Percentiles rank a stretch among this genome's conserved stretches.
Conservation (phyloP, 202 grass and related monocot species). For the Carex sylvatica region DNA sequence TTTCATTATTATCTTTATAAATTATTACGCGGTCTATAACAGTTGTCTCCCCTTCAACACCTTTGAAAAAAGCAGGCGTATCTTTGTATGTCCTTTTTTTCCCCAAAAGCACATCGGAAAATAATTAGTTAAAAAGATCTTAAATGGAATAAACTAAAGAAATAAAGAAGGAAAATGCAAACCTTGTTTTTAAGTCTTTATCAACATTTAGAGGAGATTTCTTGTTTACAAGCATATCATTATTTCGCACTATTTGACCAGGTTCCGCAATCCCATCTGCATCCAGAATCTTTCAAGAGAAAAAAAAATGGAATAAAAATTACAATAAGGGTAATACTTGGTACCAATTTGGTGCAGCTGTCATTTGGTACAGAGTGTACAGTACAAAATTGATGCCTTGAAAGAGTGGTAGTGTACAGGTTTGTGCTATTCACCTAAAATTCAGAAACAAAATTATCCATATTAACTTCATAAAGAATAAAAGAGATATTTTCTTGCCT, state of each 20-base stretch:
- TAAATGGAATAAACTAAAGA: neutral
- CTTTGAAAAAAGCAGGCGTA: conserved; percentile 62
- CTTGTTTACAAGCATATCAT: conserved; percentile 92
- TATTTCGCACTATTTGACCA: conserved; percentile 89
- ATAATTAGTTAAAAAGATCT: conserved; percentile 3
- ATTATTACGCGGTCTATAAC: conserved; percentile 83
- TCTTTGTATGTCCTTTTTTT: conserved; percentile 37
- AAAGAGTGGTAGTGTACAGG: neutral
- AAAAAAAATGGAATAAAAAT: neutral
- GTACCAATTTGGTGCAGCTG: neutral
- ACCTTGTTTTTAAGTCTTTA: conserved; percentile 40
- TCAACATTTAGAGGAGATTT: conserved; percentile 36
- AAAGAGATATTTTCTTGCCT: conserved; percentile 38
- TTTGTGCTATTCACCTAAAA: neutral
- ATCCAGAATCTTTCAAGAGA: conserved; percentile 69
- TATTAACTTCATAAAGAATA: conserved; percentile 2
- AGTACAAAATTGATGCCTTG: neutral
- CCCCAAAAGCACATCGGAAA: conserved; percentile 39
- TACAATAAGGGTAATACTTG: neutral
- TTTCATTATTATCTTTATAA: conserved; percentile 82
- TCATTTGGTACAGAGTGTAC: neutral
- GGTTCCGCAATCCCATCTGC: conserved; percentile 82
- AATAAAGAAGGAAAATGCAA: neutral
- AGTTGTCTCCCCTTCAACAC: conserved; percentile 85
- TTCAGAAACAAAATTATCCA: conserved; percentile 5